Conservation (phyloP, 1,139 yeast species). For the Pichiaceae sp. region DNA sequence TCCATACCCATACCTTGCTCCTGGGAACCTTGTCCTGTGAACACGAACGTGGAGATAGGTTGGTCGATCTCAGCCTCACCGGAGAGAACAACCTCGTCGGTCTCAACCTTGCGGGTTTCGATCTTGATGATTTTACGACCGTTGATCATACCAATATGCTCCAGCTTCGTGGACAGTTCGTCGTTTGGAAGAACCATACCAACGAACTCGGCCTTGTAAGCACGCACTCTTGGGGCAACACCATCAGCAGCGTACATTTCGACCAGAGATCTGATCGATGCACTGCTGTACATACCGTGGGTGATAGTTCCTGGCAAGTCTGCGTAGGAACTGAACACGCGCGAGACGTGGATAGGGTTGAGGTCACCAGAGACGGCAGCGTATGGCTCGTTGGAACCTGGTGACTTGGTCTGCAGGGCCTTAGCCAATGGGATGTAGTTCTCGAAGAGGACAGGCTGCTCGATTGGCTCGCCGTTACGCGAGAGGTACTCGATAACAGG, state of each 20-base stretch:
- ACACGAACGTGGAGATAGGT: constrained; percentile 92
- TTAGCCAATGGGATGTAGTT: constrained; percentile 83
- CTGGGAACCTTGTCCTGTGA: constrained; percentile 99
- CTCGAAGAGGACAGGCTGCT: constrained; percentile 88
- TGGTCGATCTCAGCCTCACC: constrained; percentile 99
- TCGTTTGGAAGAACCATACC: constrained; percentile 99
- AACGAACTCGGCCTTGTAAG: constrained; percentile 81
- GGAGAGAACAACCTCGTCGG: constrained; percentile 64
- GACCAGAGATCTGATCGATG: constrained; percentile 87
- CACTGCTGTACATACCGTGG: constrained; percentile 98
- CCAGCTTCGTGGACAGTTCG: constrained; percentile 75
- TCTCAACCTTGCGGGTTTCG: constrained; percentile 76
- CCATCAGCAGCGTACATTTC: constrained; percentile 99
- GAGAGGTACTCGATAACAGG: constrained; percentile 91
- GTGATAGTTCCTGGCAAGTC: constrained; percentile 95
- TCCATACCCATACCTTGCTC: constrained; percentile 99
- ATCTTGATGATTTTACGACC: constrained; percentile 97
- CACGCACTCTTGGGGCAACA: constrained; percentile 91
- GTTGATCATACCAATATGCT: constrained; percentile 97
- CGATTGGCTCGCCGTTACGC: constrained; percentile 89
- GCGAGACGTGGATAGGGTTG: constrained; percentile 96
- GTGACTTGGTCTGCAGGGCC: constrained; percentile 68
- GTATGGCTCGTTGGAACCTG: constrained; percentile 86
- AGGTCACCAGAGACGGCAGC: constrained; percentile 97
- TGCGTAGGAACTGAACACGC: constrained; percentile 90